Conservation (phyloP, 306 rosid genomes). For the Lotus japonicus region DNA sequence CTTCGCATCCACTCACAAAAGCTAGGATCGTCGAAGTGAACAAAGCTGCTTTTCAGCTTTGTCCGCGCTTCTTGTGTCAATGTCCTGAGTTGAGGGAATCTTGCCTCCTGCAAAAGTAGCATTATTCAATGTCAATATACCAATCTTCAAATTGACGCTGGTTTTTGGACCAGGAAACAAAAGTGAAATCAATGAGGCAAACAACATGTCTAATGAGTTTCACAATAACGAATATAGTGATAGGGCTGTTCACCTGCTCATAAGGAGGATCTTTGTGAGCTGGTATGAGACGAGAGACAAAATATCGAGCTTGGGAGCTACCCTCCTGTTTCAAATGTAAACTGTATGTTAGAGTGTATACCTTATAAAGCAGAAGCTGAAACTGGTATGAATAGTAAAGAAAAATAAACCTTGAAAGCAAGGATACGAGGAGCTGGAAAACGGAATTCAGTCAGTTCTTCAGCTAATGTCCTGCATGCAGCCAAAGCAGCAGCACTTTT, state of each 20-base stretch:
- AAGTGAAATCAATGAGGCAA: not conserved
- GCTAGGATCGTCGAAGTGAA: constrained; percentile 93
- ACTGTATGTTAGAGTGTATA: constrained; percentile 12
- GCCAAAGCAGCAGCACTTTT: constrained; percentile 93
- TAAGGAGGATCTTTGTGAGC: constrained; percentile 99
- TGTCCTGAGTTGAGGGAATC: constrained; percentile 78
- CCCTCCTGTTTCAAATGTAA: constrained; percentile 72
- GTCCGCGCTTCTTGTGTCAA: constrained; percentile 69
- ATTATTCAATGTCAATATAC: not conserved
- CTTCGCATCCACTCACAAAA: constrained; percentile 90
- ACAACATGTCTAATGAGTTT: not conserved
- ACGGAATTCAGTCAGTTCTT: constrained; percentile 82
- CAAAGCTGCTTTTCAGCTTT: constrained; percentile 85
- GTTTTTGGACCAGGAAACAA: not conserved
- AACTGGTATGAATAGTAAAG: not conserved
- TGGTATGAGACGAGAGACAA: constrained; percentile 88
- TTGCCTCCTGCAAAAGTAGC: constrained; percentile 63
- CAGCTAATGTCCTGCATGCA: constrained; percentile 97
- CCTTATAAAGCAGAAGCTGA: constrained; percentile 8
- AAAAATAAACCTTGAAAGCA: constrained; percentile 68
- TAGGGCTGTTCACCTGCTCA: constrained; percentile 69
- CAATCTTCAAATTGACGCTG: not conserved
- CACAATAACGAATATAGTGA: not conserved
- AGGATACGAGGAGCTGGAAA: constrained; percentile 98
- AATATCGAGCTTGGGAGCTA: constrained; percentile 94